Evolutionary conservation across 2,329 filamentous ascomycete genomes (phyloP).

Genomic region (Pseudomassariella vexata): DNA sequence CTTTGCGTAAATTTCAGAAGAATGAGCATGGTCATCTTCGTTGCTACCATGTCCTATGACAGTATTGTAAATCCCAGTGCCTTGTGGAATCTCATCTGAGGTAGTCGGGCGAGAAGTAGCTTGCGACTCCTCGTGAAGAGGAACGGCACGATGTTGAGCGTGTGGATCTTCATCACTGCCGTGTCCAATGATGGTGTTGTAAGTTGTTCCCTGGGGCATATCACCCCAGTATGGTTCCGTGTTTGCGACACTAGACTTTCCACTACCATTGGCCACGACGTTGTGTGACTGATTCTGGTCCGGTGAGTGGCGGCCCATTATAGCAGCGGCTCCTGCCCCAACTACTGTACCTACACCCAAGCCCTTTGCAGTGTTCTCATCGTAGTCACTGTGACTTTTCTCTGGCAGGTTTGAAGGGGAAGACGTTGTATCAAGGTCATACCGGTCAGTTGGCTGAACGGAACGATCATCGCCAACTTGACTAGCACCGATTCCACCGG

Average conservation of each 20-base stretch:
- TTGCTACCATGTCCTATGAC: constrained; percentile 19
- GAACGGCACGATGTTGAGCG: constrained; percentile 3
- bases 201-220: constrained; percentile 17
- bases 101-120: not conserved
- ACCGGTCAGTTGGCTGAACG: not conserved
- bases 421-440: not conserved
- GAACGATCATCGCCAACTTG: constrained; percentile 1
- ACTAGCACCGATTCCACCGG: not conserved
- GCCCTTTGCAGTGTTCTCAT: too few species aligned
- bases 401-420: too few species aligned
- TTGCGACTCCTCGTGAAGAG: not conserved
- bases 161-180: constrained; percentile 12
- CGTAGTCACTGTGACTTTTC: too few species aligned
- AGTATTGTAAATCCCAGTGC: constrained; percentile 10
- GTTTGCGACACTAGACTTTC: constrained; percentile 9
- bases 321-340: not conserved
- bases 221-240: constrained; percentile 21
- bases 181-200: constrained; percentile 18
- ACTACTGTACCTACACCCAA: too few species aligned
- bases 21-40: constrained; percentile 2
- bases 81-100: not conserved
- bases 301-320: too few species aligned
- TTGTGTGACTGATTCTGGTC: not conserved
- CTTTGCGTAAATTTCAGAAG: too few species aligned
- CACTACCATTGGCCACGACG: constrained; percentile 3